Evolutionary conservation across 306 rosid species (phyloP), one percentile per base, ranked within the genome.

Genomic region (Cucurbita ficifolia): DNA sequence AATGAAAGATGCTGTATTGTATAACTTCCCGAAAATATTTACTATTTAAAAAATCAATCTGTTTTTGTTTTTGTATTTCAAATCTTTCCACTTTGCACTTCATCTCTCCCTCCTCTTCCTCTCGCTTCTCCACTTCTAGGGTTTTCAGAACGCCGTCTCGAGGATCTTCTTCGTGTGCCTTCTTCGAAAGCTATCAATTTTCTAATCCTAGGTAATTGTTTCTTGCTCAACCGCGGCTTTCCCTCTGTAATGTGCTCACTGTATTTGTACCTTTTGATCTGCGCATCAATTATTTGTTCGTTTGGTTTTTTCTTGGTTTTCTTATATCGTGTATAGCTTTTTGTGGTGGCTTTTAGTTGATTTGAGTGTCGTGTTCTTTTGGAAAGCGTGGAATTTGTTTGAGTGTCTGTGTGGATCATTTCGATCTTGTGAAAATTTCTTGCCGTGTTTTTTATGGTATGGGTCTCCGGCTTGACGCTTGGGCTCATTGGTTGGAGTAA

Each of bases 61-160:
- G 50, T 62, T 65, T 42, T 65, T 40, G 33, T 64, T 64, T 42
- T 64, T 42, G 71, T 19, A 65, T 42, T 19, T 65, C 72, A 65
- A 65, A 65, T 65, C 52, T 33, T 52, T 64, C 22, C 50, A 24
- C 14, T 35, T 14, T 42, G 17, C 73, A 45, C 21, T 21, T 42
- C 18, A 12, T 39, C n/a, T 9, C 33, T 7, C 19, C 19, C 72
- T 50, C 39, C 16, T 51, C 48, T 55, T 39, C 49, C 40, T 18
- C 43, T 18, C 52, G 21, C 24, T 53, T 43, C 61, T 29, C 29
- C 49, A n/a, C 43, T 14, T 35, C 24, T 53, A 39, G 79, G 78
- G 76, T 61, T 75, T 69, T 62, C 60, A 62, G 71, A 59, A 71
- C 73, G 75, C 43, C 76, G 54, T 43, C 42, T 46, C 61, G 22